A percentile compares a stretch with the other conserved stretches of the same genome.
Conservation (phyloP, 352 stramenopile genomes). For the Globisporangium radiosum region DNA sequence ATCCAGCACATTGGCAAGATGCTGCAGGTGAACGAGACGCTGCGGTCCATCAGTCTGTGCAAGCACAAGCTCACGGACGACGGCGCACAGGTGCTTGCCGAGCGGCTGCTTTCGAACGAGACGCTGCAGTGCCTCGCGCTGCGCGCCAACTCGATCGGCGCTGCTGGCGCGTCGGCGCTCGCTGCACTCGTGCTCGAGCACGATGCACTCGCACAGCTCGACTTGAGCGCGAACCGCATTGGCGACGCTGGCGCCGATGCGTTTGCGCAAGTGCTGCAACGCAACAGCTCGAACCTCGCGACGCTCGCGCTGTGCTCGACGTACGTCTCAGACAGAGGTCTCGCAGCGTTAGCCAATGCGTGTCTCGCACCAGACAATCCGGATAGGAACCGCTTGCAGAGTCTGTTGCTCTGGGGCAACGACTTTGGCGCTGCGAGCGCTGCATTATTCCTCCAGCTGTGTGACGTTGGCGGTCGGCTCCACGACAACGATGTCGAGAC, state of each 20-base stretch:
- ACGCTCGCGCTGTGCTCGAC: conserved; percentile 48
- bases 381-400: conserved; percentile 22
- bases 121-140: conserved; percentile 49
- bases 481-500: conserved; percentile 37
- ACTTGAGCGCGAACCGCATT: conserved; percentile 65
- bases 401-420: conserved; percentile 63
- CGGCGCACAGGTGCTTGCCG: conserved; percentile 61
- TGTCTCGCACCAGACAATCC: conserved; percentile 29
- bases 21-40: conserved; percentile 60
- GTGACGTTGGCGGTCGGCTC: conserved; percentile 23
- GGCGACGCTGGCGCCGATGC: conserved; percentile 40
- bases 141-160: conserved; percentile 59
- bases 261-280: conserved; percentile 47
- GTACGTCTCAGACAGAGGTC: conserved; percentile 48
- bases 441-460: conserved; percentile 34
- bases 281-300: conserved; percentile 31
- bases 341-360: conserved; percentile 31
- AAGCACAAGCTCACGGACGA: conserved; percentile 72
- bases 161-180: conserved; percentile 44
- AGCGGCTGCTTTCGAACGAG: conserved; percentile 60
- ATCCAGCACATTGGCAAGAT: conserved; percentile 73
- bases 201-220: conserved; percentile 38
- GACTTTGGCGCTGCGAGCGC: conserved; percentile 42
- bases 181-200: conserved; percentile 51
- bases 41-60: conserved; percentile 47